These are phyloP conservation scores for Rhodotorula sp. DNA, from an alignment of 1,284 basidiomycete species.

Conservation along the genomic window DNA sequence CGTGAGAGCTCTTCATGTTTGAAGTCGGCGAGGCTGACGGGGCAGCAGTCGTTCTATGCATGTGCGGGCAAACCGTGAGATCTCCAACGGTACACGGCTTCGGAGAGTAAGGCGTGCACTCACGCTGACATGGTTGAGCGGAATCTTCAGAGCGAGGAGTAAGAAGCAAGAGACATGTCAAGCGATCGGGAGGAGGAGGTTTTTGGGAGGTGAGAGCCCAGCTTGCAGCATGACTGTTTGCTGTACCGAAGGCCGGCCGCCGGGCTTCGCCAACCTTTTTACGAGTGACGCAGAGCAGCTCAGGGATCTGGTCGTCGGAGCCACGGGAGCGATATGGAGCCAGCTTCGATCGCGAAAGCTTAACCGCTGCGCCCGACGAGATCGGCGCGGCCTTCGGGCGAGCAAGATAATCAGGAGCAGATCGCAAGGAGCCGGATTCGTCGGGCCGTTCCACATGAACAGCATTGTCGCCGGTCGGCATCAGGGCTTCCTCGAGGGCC, in stretches of 20 bases:
- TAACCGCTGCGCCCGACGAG: not conserved
- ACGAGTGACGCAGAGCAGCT: not conserved
- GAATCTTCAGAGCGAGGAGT: no score
- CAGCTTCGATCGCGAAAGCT: not conserved
- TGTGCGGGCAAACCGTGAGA: no score
- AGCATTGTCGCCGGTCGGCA: not conserved
- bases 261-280: no score
- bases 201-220: no score
- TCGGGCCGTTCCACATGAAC: not conserved
- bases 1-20: not conserved
- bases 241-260: no score
- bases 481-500: not conserved
- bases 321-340: not conserved
- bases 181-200: no score
- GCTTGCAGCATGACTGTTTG: no score
- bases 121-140: slow-evolving; percentile 1
- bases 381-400: not conserved
- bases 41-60: no score
- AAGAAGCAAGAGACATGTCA: no score
- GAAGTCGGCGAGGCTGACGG: not conserved
- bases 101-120: not conserved
- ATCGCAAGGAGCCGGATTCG: not conserved
- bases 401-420: not conserved
- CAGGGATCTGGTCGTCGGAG: not conserved
- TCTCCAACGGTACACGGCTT: no score